These are phyloP conservation scores for Rhynchospora pubera DNA, from an alignment of 176 grass and related monocot species.

Conservation along the genomic window DNA sequence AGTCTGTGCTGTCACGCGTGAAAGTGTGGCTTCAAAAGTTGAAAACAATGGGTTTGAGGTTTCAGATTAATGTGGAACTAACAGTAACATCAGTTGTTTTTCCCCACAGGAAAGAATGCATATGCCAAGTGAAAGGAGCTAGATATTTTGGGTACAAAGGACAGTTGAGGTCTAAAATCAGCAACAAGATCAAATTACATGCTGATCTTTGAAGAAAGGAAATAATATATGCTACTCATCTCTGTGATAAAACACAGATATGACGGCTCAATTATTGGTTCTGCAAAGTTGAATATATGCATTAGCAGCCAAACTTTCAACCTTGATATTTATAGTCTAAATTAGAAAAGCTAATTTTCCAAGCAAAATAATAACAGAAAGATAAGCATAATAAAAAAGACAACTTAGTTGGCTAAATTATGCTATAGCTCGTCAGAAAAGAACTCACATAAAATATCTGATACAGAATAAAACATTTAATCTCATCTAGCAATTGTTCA, in stretches of 20 bases:
- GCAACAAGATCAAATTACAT: too few species aligned
- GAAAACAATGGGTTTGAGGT: too few species aligned
- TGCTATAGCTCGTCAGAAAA: conserved; percentile 12
- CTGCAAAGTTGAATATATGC: background rate
- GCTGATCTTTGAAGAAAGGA: too few species aligned
- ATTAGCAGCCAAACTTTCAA: background rate
- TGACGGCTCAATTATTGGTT: background rate
- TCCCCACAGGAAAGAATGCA: too few species aligned
- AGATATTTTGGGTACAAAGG: too few species aligned
- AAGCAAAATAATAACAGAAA: background rate
- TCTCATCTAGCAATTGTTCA: conserved; percentile 4
- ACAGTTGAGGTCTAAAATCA: too few species aligned
- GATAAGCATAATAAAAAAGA: background rate
- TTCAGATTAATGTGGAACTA: too few species aligned
- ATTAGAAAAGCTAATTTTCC: background rate
- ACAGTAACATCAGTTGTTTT: too few species aligned
- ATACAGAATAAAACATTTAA: conserved; percentile 4
- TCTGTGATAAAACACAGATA: background rate
- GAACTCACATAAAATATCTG: background rate
- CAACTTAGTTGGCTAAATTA: background rate
- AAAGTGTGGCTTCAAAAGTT: too few species aligned
- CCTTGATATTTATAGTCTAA: background rate
- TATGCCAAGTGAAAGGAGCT: too few species aligned
- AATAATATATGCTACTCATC: too few species aligned
- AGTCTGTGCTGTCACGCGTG: too few species aligned